Conservation (phyloP, 1,284 basidiomycete genomes). For the Rhodotorula mucilaginosa region DNA sequence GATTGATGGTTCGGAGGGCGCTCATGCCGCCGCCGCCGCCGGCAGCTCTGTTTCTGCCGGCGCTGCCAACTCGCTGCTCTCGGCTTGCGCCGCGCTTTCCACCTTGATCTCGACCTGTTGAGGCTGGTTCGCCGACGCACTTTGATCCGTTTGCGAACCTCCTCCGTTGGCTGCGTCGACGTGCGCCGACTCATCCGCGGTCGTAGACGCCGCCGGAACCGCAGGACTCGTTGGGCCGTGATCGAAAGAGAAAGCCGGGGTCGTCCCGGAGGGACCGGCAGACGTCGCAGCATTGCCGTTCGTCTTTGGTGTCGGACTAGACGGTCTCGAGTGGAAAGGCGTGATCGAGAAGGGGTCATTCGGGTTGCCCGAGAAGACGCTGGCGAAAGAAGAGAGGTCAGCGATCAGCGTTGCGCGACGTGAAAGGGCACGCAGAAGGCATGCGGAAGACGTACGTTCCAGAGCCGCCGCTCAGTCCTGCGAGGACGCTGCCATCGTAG, state of each 20-base stretch:
- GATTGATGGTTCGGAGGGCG: no score
- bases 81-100: no score
- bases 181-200: no score
- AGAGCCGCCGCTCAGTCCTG: slow-evolving; percentile 13
- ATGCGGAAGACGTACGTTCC: slow-evolving; percentile 8
- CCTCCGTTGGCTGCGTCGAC: no score
- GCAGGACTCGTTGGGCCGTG: not conserved
- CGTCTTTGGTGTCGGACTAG: not conserved
- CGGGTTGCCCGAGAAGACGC: slow-evolving; percentile 15
- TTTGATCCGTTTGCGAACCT: no score
- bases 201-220: no score
- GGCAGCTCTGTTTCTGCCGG: no score
- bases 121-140: no score
- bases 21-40: no score
- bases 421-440: not conserved
- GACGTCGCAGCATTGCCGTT: not conserved
- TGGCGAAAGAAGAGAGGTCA: not conserved
- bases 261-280: not conserved
- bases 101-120: no score
- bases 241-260: not conserved
- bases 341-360: slow-evolving; percentile 32
- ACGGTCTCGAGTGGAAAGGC: slow-evolving; percentile 29
- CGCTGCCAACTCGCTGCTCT: no score
- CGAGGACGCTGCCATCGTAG: slow-evolving; percentile 6
- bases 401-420: not conserved